Evolutionary conservation across 2,329 filamentous ascomycete species (phyloP).

Genomic region (Neonectria faginata): DNA sequence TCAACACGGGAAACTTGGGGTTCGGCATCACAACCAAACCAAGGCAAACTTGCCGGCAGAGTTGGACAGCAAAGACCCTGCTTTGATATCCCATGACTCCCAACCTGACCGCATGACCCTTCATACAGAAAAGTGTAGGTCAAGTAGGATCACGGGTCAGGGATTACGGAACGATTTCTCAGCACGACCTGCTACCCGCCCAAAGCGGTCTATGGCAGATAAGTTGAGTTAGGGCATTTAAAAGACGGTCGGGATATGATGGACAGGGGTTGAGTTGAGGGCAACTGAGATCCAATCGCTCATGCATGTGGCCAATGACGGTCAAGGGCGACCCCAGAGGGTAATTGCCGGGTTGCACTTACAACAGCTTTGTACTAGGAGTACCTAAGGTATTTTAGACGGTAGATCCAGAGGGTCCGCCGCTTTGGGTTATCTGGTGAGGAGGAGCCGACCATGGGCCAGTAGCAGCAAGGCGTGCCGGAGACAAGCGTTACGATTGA

Average conservation of each 20-base stretch:
- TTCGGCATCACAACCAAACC: not conserved
- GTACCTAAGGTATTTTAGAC: not conserved
- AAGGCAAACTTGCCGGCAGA: not conserved
- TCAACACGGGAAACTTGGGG: slow-evolving; percentile 8
- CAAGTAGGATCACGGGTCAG: not conserved
- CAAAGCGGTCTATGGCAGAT: slow-evolving; percentile 13
- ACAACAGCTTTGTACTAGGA: not conserved
- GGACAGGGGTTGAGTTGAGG: slow-evolving; percentile 11
- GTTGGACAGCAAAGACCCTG: not conserved
- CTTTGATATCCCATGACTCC: slow-evolving; percentile 10
- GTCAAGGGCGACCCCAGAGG: slow-evolving; percentile 8
- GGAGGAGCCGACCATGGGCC: slow-evolving; percentile 24
- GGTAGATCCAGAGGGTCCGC: not conserved
- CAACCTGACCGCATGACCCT: slow-evolving; percentile 7
- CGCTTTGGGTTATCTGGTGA: not conserved
- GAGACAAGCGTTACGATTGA: slow-evolving; percentile 37
- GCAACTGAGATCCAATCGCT: slow-evolving; percentile 24
- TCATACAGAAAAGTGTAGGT: slow-evolving; percentile 2
- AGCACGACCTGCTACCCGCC: slow-evolving; percentile 7
- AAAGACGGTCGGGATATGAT: not conserved
- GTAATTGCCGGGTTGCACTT: slow-evolving; percentile 11
- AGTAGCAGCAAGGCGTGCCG: slow-evolving; percentile 37
- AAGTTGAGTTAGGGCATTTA: not conserved
- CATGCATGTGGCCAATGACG: slow-evolving; percentile 30
- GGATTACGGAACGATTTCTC: not conserved